A percentile compares a stretch with the other conserved stretches of the same genome.
These are phyloP conservation scores for Cladosporium colombiae DNA, from an alignment of 2,329 filamentous ascomycete genomes.

Conservation along the genomic window DNA sequence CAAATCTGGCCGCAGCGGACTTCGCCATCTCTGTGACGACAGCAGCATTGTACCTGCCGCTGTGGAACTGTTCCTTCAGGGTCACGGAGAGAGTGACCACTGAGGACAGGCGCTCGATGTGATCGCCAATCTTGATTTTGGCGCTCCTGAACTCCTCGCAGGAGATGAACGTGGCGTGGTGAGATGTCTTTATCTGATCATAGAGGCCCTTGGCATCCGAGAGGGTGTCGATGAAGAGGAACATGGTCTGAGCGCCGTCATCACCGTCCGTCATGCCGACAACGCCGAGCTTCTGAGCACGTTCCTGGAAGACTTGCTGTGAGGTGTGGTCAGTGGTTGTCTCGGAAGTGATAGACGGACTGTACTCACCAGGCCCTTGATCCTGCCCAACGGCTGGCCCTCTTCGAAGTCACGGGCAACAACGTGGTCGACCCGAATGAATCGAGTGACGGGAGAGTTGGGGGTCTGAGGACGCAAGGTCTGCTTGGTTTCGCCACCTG, in stretches of 20 bases:
- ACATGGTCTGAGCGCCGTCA: not conserved
- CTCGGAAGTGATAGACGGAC: not conserved
- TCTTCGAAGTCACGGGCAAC: not conserved
- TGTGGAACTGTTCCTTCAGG: not conserved
- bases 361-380: conserved; percentile 7
- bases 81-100: not conserved
- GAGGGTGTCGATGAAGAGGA: conserved; percentile 1
- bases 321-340: not conserved
- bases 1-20: conserved; percentile 3
- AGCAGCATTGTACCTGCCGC: not conserved
- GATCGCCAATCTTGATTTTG: not conserved
- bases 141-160: not conserved
- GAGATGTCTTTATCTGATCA: not conserved
- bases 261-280: not conserved
- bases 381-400: not conserved
- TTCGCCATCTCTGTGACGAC: not conserved
- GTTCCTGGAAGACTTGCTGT: conserved; percentile 7
- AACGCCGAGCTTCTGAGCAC: not conserved
- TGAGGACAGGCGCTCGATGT: not conserved
- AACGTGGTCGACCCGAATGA: not conserved
- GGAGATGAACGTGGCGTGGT: not conserved
- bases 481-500: not conserved
- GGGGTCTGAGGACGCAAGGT: not conserved
- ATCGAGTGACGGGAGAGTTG: not conserved
- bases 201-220: not conserved